Conservation (phyloP, 2,329 filamentous ascomycete genomes). For the Dothideomycetidae sp. region DNA sequence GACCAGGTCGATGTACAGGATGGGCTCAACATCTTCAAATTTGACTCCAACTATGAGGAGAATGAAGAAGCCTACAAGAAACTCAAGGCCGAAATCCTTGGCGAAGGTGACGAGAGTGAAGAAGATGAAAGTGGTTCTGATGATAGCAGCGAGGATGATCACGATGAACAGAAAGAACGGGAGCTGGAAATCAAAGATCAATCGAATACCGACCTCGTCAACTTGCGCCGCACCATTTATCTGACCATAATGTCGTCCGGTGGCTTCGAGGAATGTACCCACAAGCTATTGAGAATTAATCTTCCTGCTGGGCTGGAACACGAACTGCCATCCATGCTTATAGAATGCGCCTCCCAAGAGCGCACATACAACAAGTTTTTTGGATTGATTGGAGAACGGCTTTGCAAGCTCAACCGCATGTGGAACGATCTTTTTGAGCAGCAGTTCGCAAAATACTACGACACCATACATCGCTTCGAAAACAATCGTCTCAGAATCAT, state of each 20-base stretch:
- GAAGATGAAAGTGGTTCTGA: slow-evolving; percentile 53
- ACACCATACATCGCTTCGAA: slow-evolving; percentile 93
- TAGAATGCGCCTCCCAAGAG: slow-evolving; percentile 93
- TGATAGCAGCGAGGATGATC: slow-evolving; percentile 24
- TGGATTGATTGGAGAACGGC: slow-evolving; percentile 82
- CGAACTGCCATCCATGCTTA: slow-evolving; percentile 89
- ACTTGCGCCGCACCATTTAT: slow-evolving; percentile 86
- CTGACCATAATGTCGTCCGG: slow-evolving; percentile 94
- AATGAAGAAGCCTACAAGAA: slow-evolving; percentile 83
- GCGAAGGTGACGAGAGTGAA: slow-evolving; percentile 59
- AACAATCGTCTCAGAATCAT: slow-evolving; percentile 92
- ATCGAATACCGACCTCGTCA: slow-evolving; percentile 89
- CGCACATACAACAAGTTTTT: slow-evolving; percentile 97
- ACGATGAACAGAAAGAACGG: slow-evolving; percentile 62
- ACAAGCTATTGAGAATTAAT: slow-evolving; percentile 84
- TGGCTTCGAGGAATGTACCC: slow-evolving; percentile 89
- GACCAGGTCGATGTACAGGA: slow-evolving; percentile 78
- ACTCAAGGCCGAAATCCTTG: slow-evolving; percentile 84
- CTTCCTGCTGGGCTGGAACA: slow-evolving; percentile 74
- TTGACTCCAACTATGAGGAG: slow-evolving; percentile 75
- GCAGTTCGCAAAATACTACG: slow-evolving; percentile 84
- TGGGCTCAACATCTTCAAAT: slow-evolving; percentile 88
- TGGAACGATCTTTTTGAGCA: slow-evolving; percentile 91
- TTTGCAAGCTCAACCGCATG: slow-evolving; percentile 87
- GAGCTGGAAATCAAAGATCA: slow-evolving; percentile 95